Base-by-base conservation (phyloP, 2,329 filamentous ascomycete species). In the Epichloe typhina region DNA sequence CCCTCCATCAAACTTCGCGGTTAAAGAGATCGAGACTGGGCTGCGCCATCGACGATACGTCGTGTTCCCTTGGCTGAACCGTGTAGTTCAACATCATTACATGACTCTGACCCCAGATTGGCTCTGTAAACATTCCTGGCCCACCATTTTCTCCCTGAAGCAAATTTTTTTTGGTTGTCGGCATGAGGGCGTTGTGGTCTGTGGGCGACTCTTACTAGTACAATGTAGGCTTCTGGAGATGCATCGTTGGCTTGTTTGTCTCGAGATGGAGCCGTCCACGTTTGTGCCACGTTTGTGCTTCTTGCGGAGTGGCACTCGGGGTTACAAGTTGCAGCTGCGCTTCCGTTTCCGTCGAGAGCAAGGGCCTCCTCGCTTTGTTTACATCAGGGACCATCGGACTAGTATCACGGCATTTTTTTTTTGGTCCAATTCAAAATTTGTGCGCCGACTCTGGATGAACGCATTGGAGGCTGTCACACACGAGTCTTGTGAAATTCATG, bases 21-120 rank as follows among this genome's bases (percentile, higher is more conserved):
- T 37, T 33, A 49, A 49, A 15, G 46, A 19, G 46, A 52, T 54
- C 51, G 52, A 39, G 12, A 50, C 26, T 33, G 26, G 51, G 52
- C 48, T 41, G 46, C 38, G 47, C 50, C 49, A 57, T 57, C 55
- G 52, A 52, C 52, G 47, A 56, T 55, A 47, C 17, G 37, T 31
- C 37, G 49, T 51, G 17, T 37, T 51, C 31, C 23, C 11, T 31
- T 45, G n/a, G 17, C 12, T 38, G 37, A 50, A 52, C 47, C 50
- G 46, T 51, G 49, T 36, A 31, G 4, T 33, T 17, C 15, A 54
- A 51, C 51, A 46, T 53, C 49, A 54, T 51, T 17, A 23, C 53
- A 46, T 51, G 44, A 51, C 44, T 43, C 44, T 36, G 7, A 23
- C 49, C 37, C 23, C 35, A 21, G 37, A 41, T 40, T 48, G 13